These are phyloP conservation scores for Porphyra umbilicalis DNA, from an alignment of 31 red algal species.

Conservation along the genomic window DNA sequence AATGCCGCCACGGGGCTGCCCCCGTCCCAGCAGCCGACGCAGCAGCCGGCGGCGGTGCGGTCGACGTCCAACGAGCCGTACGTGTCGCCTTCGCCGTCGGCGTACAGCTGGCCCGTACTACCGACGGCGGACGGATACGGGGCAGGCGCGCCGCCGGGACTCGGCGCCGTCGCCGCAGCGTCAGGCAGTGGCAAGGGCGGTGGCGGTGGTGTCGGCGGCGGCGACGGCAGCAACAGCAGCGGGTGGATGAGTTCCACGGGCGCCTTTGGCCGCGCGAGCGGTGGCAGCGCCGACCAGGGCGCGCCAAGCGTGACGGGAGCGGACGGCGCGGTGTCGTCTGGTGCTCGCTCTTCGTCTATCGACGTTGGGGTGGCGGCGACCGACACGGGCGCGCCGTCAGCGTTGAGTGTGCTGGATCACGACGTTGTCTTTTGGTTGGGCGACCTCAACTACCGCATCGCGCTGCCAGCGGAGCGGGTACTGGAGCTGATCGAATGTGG, in stretches of 20 bases:
- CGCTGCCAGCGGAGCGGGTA: slow-evolving; percentile 48
- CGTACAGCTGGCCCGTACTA: too few species aligned
- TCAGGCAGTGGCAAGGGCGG: not conserved
- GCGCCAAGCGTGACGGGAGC: not conserved
- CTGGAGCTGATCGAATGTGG: slow-evolving; percentile 44
- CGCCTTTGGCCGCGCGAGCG: not conserved
- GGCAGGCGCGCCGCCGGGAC: not conserved
- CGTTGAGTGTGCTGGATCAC: slow-evolving; percentile 61
- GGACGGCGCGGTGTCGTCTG: not conserved
- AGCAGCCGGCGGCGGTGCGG: not conserved
- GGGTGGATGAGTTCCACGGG: too few species aligned
- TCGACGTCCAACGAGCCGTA: not conserved
- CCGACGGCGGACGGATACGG: too few species aligned
- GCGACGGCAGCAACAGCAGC: not conserved
- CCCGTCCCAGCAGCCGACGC: not conserved
- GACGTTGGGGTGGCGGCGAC: not conserved
- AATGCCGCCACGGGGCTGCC: not conserved
- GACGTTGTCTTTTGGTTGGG: slow-evolving; percentile 98
- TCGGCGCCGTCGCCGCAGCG: not conserved
- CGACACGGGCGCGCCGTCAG: not conserved
- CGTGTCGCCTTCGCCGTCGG: not conserved
- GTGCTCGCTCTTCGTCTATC: not conserved
- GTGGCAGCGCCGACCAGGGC: not conserved
- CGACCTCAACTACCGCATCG: slow-evolving; percentile 94
- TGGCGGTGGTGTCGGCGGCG: not conserved